phyloP scores from a whole-genome alignment of 1,139 yeast genomes.

The Lodderomyces parapsilosis region DNA sequence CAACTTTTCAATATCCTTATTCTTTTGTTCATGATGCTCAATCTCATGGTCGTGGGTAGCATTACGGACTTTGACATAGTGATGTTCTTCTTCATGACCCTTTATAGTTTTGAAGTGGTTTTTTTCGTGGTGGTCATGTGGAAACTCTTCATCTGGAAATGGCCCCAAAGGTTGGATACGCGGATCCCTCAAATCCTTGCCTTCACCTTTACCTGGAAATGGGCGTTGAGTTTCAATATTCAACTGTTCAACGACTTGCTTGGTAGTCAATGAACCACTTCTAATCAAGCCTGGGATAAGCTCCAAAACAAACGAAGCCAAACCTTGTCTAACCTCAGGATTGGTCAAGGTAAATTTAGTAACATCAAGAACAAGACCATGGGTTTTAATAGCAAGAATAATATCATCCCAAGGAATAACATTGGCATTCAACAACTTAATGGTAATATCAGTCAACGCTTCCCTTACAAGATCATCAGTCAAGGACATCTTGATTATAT shows the following conservation, averaged over 20 bases:
- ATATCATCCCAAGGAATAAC: conserved; percentile 36
- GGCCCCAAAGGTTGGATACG: conserved; percentile 2
- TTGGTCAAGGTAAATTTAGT: conserved; percentile 27
- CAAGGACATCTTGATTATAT: conserved; percentile 24
- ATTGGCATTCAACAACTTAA: conserved; percentile 27
- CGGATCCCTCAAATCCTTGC: background rate
- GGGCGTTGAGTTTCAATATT: background rate
- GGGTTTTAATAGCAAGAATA: conserved; percentile 29
- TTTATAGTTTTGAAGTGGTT: conserved; percentile 1
- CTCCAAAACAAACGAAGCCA: conserved; percentile 26
- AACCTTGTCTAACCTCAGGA: conserved; percentile 29
- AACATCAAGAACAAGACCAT: conserved; percentile 22
- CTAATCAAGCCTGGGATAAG: conserved; percentile 26
- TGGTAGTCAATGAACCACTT: conserved; percentile 8
- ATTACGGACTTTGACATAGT: conserved; percentile 3
- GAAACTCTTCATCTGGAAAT: background rate
- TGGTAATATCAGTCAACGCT: conserved; percentile 29
- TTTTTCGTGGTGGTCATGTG: background rate
- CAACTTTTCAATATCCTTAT: conserved; percentile 4
- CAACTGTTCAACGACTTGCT: conserved; percentile 7
- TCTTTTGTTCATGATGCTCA: conserved; percentile 3
- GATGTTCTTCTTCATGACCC: conserved; percentile 4
- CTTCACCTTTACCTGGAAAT: background rate
- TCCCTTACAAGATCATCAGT: conserved; percentile 31
- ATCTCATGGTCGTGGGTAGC: conserved; percentile 3